phyloP scores from a whole-genome alignment of 2,329 filamentous ascomycete genomes.

The Fusarium ramigenum region DNA sequence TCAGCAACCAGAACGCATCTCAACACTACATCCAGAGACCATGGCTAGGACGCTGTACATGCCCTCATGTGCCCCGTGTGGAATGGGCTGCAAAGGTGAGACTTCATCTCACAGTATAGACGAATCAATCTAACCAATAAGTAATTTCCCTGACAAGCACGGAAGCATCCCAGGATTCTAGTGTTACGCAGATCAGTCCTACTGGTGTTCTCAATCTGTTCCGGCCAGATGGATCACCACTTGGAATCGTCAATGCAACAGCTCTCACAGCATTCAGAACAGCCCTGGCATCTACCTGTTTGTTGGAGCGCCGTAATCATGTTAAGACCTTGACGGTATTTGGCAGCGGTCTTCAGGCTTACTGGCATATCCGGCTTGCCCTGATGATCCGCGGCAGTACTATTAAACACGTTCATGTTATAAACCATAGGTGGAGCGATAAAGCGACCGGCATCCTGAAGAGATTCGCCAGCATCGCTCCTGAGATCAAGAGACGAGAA shows the following conservation, averaged over 20 bases:
- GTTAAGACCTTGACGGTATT: constrained; percentile 85
- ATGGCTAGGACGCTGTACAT: constrained; percentile 75
- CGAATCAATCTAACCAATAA: constrained; percentile 40
- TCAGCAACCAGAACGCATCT: constrained; percentile 65
- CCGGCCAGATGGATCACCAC: constrained; percentile 66
- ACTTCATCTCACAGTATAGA: neutral
- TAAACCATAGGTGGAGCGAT: constrained; percentile 77
- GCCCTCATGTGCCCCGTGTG: constrained; percentile 71
- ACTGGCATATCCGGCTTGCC: constrained; percentile 91
- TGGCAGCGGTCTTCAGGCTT: constrained; percentile 88
- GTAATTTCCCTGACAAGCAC: constrained; percentile 70
- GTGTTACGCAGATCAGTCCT: constrained; percentile 55
- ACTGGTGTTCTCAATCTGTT: constrained; percentile 77
- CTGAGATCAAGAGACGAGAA: constrained; percentile 59
- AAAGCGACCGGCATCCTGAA: constrained; percentile 62
- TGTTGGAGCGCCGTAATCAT: constrained; percentile 70
- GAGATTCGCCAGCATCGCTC: constrained; percentile 56
- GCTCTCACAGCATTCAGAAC: constrained; percentile 85
- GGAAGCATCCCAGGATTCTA: constrained; percentile 40
- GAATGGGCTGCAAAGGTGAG: constrained; percentile 74
- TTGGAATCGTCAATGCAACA: constrained; percentile 76
- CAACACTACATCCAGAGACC: constrained; percentile 58
- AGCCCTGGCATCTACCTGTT: constrained; percentile 74
- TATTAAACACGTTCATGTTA: constrained; percentile 82
- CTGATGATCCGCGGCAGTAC: constrained; percentile 76